Conservation (phyloP, 2,329 filamentous ascomycete genomes). For the Cytospora piceae region DNA sequence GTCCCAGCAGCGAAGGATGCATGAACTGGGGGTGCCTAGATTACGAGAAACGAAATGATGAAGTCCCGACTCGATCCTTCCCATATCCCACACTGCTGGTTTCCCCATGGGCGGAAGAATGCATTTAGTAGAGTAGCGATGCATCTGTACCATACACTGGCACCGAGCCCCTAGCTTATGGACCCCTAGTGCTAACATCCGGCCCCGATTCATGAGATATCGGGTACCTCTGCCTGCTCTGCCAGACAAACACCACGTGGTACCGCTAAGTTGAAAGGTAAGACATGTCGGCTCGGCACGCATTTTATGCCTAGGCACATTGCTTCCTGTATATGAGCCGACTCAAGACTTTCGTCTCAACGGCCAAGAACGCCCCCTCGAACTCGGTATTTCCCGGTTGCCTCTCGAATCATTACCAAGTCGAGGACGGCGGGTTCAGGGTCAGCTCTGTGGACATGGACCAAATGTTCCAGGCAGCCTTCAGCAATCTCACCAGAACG, state of each 20-base stretch:
- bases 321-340: not conserved
- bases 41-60: not conserved
- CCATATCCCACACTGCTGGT: not conserved
- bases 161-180: not conserved
- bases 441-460: slow-evolving; percentile 55
- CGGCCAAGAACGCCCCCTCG: too few species aligned
- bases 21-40: not conserved
- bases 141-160: not conserved
- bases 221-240: not conserved
- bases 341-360: too few species aligned
- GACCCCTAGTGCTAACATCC: not conserved
- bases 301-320: not conserved
- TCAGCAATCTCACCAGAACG: slow-evolving; percentile 43
- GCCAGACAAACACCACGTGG: not conserved
- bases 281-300: not conserved
- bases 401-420: too few species aligned
- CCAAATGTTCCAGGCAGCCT: slow-evolving; percentile 44
- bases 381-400: too few species aligned
- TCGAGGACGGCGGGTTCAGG: too few species aligned
- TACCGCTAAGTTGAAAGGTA: not conserved
- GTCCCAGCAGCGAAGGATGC: not conserved
- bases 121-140: not conserved
- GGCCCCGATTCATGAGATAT: not conserved
- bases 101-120: not conserved
- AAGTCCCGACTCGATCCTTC: slow-evolving; percentile 13